A percentile compares a stretch with the other conserved stretches of the same genome.
phyloP scores from a whole-genome alignment of 176 grass and related monocot genomes.

The Hordeum marinum region DNA sequence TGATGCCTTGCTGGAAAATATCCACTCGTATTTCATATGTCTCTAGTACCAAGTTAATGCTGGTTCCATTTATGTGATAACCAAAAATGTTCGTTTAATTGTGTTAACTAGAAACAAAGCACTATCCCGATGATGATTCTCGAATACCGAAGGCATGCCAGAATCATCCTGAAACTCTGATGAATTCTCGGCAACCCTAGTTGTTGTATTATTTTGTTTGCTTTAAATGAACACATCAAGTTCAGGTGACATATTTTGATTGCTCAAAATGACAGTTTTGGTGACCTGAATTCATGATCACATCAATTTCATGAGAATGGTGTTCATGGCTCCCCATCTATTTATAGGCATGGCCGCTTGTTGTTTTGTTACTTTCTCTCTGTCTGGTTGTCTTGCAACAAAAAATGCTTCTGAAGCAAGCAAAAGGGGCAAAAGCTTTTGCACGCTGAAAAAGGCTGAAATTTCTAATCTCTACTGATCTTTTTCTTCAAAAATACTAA shows the following conservation, averaged over 20 bases:
- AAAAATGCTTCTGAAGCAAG: not conserved
- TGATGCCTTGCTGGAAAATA: not conserved
- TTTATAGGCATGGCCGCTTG: not conserved
- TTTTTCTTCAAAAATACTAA: not conserved
- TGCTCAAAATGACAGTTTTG: not conserved
- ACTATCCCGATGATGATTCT: not conserved
- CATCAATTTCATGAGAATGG: not conserved
- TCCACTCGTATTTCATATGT: not conserved
- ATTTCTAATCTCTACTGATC: not conserved
- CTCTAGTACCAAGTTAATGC: not conserved
- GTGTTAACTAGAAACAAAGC: constrained; percentile 7
- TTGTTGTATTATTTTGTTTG: constrained; percentile 21
- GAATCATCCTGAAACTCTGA: not conserved
- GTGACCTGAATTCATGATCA: not conserved
- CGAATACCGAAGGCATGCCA: not conserved
- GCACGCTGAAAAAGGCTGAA: not conserved
- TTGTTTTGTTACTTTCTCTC: not conserved
- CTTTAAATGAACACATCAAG: not conserved
- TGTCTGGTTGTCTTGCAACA: not conserved
- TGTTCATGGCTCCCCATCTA: not conserved
- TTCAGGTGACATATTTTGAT: constrained; percentile 1
- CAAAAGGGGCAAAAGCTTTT: not conserved
- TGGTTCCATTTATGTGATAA: not conserved
- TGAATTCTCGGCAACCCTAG: not conserved
- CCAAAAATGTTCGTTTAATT: constrained; percentile 5